Evolutionary conservation across 2,329 filamentous ascomycete genomes (phyloP).

Genomic region (Verticillium alfalfae): DNA sequence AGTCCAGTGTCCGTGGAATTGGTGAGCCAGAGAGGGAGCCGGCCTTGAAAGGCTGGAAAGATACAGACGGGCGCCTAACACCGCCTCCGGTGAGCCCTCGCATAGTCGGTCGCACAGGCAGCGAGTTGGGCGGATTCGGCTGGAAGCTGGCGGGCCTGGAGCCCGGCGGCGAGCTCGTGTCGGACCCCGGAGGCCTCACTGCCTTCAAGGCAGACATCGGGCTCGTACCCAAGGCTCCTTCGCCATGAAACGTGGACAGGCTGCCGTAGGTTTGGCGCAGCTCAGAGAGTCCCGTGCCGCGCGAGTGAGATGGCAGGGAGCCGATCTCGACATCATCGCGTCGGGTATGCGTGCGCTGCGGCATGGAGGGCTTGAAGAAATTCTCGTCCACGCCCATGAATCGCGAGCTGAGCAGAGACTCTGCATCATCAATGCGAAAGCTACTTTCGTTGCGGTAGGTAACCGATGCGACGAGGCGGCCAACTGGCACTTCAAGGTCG

Average conservation of each 20-base stretch:
- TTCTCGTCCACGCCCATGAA: conserved; percentile 90
- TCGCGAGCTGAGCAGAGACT: conserved; percentile 83
- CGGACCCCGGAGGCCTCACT: conserved; percentile 55
- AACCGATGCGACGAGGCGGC: conserved; percentile 74
- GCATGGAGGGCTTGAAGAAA: conserved; percentile 75
- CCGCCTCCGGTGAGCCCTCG: conserved; percentile 47
- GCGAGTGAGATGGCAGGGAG: conserved; percentile 66
- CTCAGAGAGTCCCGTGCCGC: conserved; percentile 44
- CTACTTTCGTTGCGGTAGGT: conserved; percentile 84
- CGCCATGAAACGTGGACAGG: conserved; percentile 83
- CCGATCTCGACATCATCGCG: conserved; percentile 51
- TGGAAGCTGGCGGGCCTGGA: conserved; percentile 43
- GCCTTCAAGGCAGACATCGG: conserved; percentile 79
- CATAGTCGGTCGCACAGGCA: conserved; percentile 41
- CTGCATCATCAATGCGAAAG: conserved; percentile 87
- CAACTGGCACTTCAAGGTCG: conserved; percentile 79
- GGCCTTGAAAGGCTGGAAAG: conserved; percentile 94
- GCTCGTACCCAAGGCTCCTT: conserved; percentile 70
- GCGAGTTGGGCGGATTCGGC: conserved; percentile 41
- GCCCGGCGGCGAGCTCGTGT: conserved; percentile 53
- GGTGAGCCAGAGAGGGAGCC: conserved; percentile 91
- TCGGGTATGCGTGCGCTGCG: conserved; percentile 42
- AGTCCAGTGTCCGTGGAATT: conserved; percentile 40
- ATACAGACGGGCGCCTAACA: conserved; percentile 70
- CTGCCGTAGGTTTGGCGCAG: conserved; percentile 82